Evolutionary conservation across 768 basidiomycete genomes (phyloP), one percentile per base, ranked within the genome.

Genomic region (Clathrus columnatus): DNA sequence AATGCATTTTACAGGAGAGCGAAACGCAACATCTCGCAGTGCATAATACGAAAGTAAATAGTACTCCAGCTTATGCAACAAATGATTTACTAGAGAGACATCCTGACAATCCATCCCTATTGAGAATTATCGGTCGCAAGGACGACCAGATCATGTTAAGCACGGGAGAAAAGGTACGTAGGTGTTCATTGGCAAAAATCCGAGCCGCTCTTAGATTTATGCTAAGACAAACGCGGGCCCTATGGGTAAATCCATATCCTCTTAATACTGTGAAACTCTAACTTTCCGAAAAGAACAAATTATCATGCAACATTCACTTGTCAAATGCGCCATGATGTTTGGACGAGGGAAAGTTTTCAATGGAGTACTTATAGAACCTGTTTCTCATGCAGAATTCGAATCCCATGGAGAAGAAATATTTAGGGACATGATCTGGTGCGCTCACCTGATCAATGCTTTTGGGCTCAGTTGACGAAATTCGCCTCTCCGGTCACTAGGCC

Each of bases 331-430:
- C 6, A 50, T 76, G 28, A 69, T 77, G 51, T 75, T 75, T 53
- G 75, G 75, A 4, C 67, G 70, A 2, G 74, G 72, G 7, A 64
- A 67, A 23, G 69, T 70, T 57, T 69, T 71, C 58, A 67, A 67
- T 42, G 75, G 75, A 1, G 63, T 75, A 4, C 59, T 76, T 2
- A 60, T 76, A 20, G 65, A 72, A 56, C 70, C 63, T 58, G 61
- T 54, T 48, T 57, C 58, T n/a, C 69, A 74, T 49, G 70, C 72
- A 58, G 64, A 70, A 4, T 27, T 11, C 7, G 68, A 72, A 56
- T 54, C 58, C 14, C 56, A 36, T 3, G 63, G 64, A 53, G 51
- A 73, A 5, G 64, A 61, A 17, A 63, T 64, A 32, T 75, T 70
- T 62, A 50, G 49, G 27, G 32, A 28, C 26, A 29, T 10, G 11